Evolutionary conservation across 805 yeast species (phyloP).

Genomic region (Hanseniaspora singularis): DNA sequence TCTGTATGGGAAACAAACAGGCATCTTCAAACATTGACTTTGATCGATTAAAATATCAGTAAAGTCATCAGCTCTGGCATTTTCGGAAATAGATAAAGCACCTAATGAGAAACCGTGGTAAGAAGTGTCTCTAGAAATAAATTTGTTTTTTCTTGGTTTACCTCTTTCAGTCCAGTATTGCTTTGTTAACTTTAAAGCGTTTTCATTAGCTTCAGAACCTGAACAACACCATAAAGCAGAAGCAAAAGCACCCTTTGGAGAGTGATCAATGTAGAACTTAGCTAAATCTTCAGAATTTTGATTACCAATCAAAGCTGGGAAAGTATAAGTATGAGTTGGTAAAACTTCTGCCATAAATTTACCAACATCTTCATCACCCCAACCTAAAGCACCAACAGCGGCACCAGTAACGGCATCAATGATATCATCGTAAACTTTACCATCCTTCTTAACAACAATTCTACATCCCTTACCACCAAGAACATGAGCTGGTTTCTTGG

Average conservation of each 20-base stretch:
- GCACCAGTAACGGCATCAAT: slow-evolving; percentile 42
- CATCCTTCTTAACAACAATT: slow-evolving; percentile 33
- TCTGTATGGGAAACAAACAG: slow-evolving; percentile 30
- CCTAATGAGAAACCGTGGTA: slow-evolving; percentile 44
- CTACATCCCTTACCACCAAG: slow-evolving; percentile 35
- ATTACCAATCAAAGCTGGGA: slow-evolving; percentile 28
- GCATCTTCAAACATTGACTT: slow-evolving; percentile 24
- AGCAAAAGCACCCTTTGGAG: slow-evolving; percentile 31
- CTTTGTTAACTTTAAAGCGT: slow-evolving; percentile 46
- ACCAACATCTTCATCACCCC: slow-evolving; percentile 29
- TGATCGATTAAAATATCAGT: slow-evolving; percentile 25
- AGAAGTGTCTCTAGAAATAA: slow-evolving; percentile 34
- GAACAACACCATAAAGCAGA: slow-evolving; percentile 42
- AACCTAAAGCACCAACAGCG: slow-evolving; percentile 40
- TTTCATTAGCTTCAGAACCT: slow-evolving; percentile 59
- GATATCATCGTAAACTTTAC: slow-evolving; percentile 28
- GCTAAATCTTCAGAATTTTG: slow-evolving; percentile 35
- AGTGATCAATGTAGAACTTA: slow-evolving; percentile 31
- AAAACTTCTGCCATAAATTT: slow-evolving; percentile 33
- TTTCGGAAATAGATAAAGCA: slow-evolving; percentile 34
- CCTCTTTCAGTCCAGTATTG: slow-evolving; percentile 38
- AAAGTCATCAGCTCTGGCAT: slow-evolving; percentile 30
- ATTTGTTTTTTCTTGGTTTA: slow-evolving; percentile 32
- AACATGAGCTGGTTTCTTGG: slow-evolving; percentile 31
- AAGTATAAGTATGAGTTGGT: slow-evolving; percentile 31